Evolutionary conservation across 306 rosid species (phyloP).

Genomic region (Quercus mongolica): DNA sequence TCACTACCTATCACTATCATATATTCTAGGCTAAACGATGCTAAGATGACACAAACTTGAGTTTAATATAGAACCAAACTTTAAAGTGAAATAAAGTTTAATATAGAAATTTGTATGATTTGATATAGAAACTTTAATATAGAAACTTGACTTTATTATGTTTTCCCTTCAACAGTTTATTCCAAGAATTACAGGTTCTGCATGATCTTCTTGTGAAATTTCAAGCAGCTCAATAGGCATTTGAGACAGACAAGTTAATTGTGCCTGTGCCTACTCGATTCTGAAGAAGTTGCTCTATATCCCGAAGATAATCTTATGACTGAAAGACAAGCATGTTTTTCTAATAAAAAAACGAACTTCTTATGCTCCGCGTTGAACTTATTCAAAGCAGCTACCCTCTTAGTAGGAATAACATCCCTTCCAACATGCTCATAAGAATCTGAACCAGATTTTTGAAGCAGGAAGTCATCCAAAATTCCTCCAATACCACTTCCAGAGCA

Average conservation of each 20-base stretch:
- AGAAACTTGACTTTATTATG: not conserved
- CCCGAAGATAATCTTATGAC: slow-evolving; percentile 65
- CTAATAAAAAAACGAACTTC: slow-evolving; percentile 73
- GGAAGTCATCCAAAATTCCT: slow-evolving; percentile 42
- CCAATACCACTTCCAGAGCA: too few relatives aligned
- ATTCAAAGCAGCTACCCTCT: slow-evolving; percentile 52
- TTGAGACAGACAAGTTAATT: slow-evolving; percentile 35
- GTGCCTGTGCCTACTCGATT: slow-evolving; percentile 35
- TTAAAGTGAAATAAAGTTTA: too few relatives aligned
- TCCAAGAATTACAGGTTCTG: slow-evolving; percentile 60
- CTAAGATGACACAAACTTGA: too few relatives aligned
- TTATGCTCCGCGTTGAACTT: slow-evolving; percentile 60
- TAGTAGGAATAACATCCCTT: slow-evolving; percentile 26
- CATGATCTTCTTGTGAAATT: slow-evolving; percentile 34
- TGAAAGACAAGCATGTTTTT: slow-evolving; percentile 61
- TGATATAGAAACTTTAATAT: too few relatives aligned
- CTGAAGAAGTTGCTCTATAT: slow-evolving; percentile 40
- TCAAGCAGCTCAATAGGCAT: slow-evolving; percentile 48
- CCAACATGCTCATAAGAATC: slow-evolving; percentile 79
- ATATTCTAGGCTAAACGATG: too few relatives aligned
- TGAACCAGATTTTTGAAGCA: slow-evolving; percentile 26
- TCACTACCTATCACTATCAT: too few relatives aligned
- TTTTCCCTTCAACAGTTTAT: slow-evolving; percentile 60
- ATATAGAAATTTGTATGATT: too few relatives aligned
- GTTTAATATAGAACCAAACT: too few relatives aligned